Evolutionary conservation across 371 early-diverging fungal species (phyloP).

Genomic region (Dentiscutata heterogama): DNA sequence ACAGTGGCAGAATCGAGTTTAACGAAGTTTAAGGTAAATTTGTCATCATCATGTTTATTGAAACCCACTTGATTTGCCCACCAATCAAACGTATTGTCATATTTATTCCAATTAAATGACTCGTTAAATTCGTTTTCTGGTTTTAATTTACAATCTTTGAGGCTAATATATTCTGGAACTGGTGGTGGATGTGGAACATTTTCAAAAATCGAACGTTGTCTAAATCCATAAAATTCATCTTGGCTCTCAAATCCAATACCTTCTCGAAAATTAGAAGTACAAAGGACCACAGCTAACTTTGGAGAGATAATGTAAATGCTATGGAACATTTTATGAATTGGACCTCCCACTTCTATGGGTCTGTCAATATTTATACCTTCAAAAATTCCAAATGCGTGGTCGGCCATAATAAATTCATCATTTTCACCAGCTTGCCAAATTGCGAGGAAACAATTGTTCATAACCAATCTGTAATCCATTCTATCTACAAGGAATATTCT

Average conservation of each 20-base stretch:
- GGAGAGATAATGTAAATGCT: conserved; percentile 38
- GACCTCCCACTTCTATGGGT: neutral
- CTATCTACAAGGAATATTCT: conserved; percentile 29
- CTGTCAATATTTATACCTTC: conserved; percentile 9
- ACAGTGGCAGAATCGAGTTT: conserved; percentile 36
- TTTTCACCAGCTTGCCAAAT: conserved; percentile 44
- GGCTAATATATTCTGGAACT: conserved; percentile 1
- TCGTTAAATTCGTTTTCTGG: neutral
- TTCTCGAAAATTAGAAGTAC: conserved; percentile 7
- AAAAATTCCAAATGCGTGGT: conserved; percentile 30
- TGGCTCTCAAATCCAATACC: neutral
- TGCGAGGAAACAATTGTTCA: conserved; percentile 33
- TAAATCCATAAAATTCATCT: neutral
- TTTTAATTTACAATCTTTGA: neutral
- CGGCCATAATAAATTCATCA: conserved; percentile 39
- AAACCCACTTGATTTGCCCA: neutral
- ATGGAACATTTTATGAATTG: conserved; percentile 31
- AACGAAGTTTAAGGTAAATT: conserved; percentile 28
- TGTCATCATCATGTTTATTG: conserved; percentile 12
- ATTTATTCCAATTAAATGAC: too few relatives aligned
- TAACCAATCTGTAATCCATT: neutral
- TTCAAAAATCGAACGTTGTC: conserved; percentile 18
- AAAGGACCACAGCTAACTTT: conserved; percentile 34
- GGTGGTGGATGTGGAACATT: conserved; percentile 30
- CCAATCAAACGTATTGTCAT: neutral